Conservation (phyloP, 2,329 filamentous ascomycete species). For the Juglanconis sp. region DNA sequence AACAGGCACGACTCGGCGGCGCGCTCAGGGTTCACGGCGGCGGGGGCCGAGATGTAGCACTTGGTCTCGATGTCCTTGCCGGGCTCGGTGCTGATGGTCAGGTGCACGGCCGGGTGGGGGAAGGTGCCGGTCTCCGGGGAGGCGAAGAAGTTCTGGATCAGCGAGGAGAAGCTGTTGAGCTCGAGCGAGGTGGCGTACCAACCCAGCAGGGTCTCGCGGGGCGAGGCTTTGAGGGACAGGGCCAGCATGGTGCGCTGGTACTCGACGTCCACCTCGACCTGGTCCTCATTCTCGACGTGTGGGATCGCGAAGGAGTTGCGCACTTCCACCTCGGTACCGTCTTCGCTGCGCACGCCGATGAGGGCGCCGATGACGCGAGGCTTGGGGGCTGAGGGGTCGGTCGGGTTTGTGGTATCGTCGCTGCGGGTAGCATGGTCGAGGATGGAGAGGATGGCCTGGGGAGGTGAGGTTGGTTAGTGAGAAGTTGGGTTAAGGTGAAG, state of each 20-base stretch:
- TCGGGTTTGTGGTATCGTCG: conserved; percentile 48
- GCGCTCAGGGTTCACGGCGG: conserved; percentile 90
- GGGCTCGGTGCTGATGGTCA: conserved; percentile 88
- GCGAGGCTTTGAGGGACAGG: conserved; percentile 88
- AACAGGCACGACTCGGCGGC: conserved; percentile 96
- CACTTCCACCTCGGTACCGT: conserved; percentile 95
- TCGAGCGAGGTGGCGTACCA: conserved; percentile 98
- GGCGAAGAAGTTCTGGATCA: conserved; percentile 99
- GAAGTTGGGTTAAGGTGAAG: neutral
- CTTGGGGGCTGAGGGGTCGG: conserved; percentile 70
- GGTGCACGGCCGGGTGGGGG: conserved; percentile 94
- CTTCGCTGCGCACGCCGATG: conserved; percentile 88
- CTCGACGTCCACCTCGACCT: conserved; percentile 99
- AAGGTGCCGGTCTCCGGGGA: conserved; percentile 95
- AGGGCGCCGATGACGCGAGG: conserved; percentile 90
- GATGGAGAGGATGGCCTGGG: conserved; percentile 68
- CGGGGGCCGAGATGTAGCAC: conserved; percentile 93
- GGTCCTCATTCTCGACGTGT: conserved; percentile 96
- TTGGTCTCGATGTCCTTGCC: conserved; percentile 85
- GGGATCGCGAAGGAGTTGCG: conserved; percentile 96
- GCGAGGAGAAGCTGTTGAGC: conserved; percentile 95
- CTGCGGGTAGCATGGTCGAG: conserved; percentile 92
- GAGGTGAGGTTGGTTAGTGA: conserved; percentile 1
- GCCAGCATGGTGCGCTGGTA: conserved; percentile 99
- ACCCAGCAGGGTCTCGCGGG: conserved; percentile 88